Conservation (phyloP, 805 yeast species). For the Zygosaccharomyces rouxii region DNA sequence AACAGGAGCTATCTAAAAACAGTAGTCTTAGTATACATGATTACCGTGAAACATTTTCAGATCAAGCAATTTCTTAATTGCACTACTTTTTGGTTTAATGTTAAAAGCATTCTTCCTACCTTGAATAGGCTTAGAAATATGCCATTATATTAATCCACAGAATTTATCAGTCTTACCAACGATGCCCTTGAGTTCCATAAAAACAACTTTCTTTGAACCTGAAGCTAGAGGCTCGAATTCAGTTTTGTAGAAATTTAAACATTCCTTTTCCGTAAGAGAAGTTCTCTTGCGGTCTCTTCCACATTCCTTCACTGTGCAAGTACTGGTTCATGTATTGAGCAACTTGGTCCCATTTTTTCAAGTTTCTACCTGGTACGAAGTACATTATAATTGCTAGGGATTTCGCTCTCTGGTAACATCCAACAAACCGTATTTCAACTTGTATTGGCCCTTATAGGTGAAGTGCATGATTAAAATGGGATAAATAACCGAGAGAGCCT, state of each 20-base stretch:
- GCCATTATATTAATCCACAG: no score
- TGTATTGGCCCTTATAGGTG: neutral
- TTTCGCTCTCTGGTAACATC: neutral
- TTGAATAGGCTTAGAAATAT: no score
- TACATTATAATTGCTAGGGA: neutral
- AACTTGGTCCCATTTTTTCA: conserved; percentile 3
- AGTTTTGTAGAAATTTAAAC: neutral
- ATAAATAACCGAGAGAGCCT: neutral
- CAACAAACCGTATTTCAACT: neutral
- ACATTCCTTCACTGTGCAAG: neutral
- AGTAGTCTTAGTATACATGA: no score
- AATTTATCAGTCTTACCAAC: neutral
- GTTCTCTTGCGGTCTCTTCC: neutral
- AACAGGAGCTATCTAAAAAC: no score
- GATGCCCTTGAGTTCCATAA: neutral
- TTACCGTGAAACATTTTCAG: no score
- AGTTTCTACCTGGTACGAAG: neutral
- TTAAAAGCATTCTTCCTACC: no score
- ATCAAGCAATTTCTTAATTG: no score
- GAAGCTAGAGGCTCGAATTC: neutral
- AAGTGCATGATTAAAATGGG: neutral
- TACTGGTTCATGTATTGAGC: neutral
- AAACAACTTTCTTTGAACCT: neutral
- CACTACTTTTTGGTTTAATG: no score
- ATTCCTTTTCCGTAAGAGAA: conserved; percentile 3